phyloP scores from a whole-genome alignment of 768 basidiomycete species.

The Mycena sanguinolenta region DNA sequence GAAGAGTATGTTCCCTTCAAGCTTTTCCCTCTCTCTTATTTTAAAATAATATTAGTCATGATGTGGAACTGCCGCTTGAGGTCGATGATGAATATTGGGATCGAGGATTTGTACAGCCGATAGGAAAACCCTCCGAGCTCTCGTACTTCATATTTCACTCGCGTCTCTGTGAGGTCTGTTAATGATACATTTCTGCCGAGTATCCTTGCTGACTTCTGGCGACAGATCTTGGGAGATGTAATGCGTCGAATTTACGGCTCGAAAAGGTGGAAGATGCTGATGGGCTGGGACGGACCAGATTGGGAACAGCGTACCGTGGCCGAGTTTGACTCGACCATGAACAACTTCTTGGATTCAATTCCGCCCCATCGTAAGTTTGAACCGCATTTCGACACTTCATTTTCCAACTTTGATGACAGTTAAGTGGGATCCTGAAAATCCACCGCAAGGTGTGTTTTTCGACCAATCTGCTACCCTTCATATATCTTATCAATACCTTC shows the following conservation, averaged over 20 bases:
- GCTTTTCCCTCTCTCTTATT: neutral
- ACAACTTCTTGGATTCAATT: conserved; percentile 71
- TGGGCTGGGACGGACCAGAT: conserved; percentile 62
- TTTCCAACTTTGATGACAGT: conserved; percentile 15
- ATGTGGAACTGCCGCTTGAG: conserved; percentile 75
- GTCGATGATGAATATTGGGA: conserved; percentile 65
- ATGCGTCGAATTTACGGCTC: conserved; percentile 67
- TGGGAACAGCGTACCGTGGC: conserved; percentile 68
- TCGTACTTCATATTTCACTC: conserved; percentile 66
- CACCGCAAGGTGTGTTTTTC: conserved; percentile 46
- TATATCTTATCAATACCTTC: conserved; percentile 54
- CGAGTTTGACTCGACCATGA: conserved; percentile 70
- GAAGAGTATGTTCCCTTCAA: conserved; percentile 77
- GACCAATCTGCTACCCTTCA: conserved; percentile 55
- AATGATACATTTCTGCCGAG: neutral
- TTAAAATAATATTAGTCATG: conserved; percentile 62
- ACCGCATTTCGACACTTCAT: neutral
- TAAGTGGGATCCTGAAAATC: conserved; percentile 35
- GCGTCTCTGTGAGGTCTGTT: conserved; percentile 65
- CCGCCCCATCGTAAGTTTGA: conserved; percentile 64
- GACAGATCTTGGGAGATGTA: conserved; percentile 66
- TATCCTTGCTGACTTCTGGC: neutral
- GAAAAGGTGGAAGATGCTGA: conserved; percentile 54
- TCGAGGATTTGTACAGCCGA: conserved; percentile 72
- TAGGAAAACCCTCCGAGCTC: conserved; percentile 65